phyloP scores from a whole-genome alignment of 2,329 filamentous ascomycete species.

The Penicillium glabrum region DNA sequence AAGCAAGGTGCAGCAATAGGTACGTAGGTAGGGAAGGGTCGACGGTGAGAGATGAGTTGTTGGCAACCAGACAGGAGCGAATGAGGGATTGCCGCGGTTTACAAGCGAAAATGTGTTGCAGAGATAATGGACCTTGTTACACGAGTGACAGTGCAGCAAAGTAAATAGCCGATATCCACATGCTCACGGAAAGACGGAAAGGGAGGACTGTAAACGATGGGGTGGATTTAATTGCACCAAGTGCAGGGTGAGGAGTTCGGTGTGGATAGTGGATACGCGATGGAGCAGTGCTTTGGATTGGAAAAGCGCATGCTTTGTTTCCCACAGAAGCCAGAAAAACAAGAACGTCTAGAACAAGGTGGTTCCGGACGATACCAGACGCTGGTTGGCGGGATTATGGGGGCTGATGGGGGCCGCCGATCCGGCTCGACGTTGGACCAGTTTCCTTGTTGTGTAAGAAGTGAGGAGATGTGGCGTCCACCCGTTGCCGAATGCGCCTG shows the following conservation, averaged over 20 bases:
- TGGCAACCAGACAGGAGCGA: slow-evolving; percentile 15
- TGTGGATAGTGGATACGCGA: slow-evolving; percentile 6
- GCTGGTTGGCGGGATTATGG: slow-evolving; percentile 22
- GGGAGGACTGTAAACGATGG: background rate
- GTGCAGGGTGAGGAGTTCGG: background rate
- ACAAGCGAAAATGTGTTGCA: slow-evolving; percentile 26
- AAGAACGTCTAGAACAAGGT: slow-evolving; percentile 26
- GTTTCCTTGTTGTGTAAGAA: slow-evolving; percentile 15
- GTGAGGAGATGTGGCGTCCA: slow-evolving; percentile 17
- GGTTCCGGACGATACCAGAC: slow-evolving; percentile 4
- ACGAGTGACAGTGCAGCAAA: slow-evolving; percentile 27
- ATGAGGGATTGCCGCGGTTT: slow-evolving; percentile 17
- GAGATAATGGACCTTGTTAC: slow-evolving; percentile 31
- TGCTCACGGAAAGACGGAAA: slow-evolving; percentile 23
- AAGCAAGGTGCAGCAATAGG: slow-evolving; percentile 19
- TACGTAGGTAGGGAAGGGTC: slow-evolving; percentile 11
- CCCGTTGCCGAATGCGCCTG: slow-evolving; percentile 15
- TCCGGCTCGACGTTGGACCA: slow-evolving; percentile 27
- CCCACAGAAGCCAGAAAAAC: slow-evolving; percentile 12
- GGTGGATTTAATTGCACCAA: background rate
- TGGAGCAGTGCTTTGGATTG: slow-evolving; percentile 5
- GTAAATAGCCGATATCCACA: slow-evolving; percentile 38
- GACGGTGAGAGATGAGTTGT: slow-evolving; percentile 19
- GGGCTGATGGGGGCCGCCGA: slow-evolving; percentile 21
- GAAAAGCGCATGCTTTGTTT: slow-evolving; percentile 21